These are phyloP conservation scores for Brassica incana DNA, from an alignment of 345 rosid genomes.

Conservation along the genomic window DNA sequence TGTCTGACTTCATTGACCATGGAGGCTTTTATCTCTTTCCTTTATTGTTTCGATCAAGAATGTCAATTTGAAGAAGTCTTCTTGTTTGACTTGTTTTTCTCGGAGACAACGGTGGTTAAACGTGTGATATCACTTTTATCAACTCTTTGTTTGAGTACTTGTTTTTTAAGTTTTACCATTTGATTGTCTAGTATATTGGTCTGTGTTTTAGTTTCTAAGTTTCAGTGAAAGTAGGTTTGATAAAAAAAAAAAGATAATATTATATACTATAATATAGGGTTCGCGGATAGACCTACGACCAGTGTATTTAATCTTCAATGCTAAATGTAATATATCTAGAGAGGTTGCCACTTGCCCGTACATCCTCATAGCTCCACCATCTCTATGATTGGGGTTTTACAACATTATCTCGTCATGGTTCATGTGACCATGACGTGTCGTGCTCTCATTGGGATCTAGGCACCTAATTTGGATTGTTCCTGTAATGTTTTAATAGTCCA, in stretches of 20 bases:
- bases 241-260: background rate
- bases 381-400: constrained; percentile 35
- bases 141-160: too few species aligned
- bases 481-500: constrained; percentile 26
- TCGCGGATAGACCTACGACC: constrained; percentile 40
- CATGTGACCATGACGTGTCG: constrained; percentile 24
- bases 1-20: too few species aligned
- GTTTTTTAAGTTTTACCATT: too few species aligned
- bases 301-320: constrained; percentile 26
- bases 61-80: too few species aligned
- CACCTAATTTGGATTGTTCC: constrained; percentile 29
- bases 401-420: constrained; percentile 30
- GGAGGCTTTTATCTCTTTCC: too few species aligned
- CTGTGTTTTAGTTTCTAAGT: too few species aligned
- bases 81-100: too few species aligned
- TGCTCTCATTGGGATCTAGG: background rate
- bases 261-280: constrained; percentile 12
- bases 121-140: too few species aligned
- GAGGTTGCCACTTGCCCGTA: constrained; percentile 32
- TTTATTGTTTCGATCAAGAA: too few species aligned
- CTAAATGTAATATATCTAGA: constrained; percentile 26
- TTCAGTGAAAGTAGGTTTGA: background rate
- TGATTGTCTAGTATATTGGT: too few species aligned
- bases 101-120: too few species aligned
- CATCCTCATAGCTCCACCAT: constrained; percentile 31